Evolutionary conservation across 805 yeast genomes (phyloP), one percentile per base, ranked within the genome.

Genomic region (Saccharomycopsis sp.): DNA sequence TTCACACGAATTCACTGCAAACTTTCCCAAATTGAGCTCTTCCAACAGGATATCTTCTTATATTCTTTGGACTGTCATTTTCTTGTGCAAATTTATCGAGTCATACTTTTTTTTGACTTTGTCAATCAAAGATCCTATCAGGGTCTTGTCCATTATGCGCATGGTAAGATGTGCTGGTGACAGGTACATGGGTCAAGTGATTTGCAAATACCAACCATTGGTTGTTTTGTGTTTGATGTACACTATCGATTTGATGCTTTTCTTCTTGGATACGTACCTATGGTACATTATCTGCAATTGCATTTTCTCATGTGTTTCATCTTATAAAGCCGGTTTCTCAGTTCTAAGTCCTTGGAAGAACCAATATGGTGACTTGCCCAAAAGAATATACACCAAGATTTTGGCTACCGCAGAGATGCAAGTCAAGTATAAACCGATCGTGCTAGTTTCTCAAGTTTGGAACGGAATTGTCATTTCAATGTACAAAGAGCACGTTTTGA

Each of bases 261-360:
- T 92, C 82, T 92, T 92, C 78, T 74, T 92, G 71, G 99, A 92
- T 81, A 87, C 98, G 46, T 92, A 86, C 63, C 75, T 92, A 80
- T 92, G 99, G 99, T 92, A 92, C 72, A 88, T 92, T 69, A 70
- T 94, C 54, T 80, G 85, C 62, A 94, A 92, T 75, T 82, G 95
- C 63, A 74, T 87, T 52, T 88, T 86, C 76, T 89, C 97, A 47
- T 87, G 92, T 56, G 95, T 95, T 53, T 85, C 95, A 60, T 92
- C 98, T 10, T 92, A 94, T 75, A 89, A 88, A 72, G 74, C 92
- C 62, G 99, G 99, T 78, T 87, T 92, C 56, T 92, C 99, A 34
- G 88, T 92, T 51, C 77, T 88, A 71, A 92, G 98, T 33, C 99
- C 99, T 47, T 92, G 99, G 99, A 85, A 97, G 76, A 94, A 92